Conservation (phyloP, 1,284 basidiomycete genomes). For the Ceraceosorus guamensis region DNA sequence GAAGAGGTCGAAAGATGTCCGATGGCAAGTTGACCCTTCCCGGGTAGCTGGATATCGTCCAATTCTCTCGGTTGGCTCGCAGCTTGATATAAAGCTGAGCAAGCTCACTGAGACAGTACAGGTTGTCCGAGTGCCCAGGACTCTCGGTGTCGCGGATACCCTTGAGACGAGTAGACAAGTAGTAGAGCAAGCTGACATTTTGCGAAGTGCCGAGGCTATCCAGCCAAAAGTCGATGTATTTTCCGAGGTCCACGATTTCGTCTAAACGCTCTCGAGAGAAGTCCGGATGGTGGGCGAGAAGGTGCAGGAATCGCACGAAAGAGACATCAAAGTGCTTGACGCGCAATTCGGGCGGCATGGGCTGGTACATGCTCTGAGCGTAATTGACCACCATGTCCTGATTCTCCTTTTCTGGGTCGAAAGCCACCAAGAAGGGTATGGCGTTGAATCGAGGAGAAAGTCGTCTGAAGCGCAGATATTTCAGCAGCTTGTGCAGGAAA, state of each 20-base stretch:
- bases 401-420: conserved; percentile 69
- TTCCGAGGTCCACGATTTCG: conserved; percentile 50
- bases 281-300: conserved; percentile 90
- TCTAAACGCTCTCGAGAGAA: conserved; percentile 67
- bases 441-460: conserved; percentile 69
- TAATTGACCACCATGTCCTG: conserved; percentile 25
- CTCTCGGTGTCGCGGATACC: conserved; percentile 65
- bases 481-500: conserved; percentile 69
- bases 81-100: conserved; percentile 76
- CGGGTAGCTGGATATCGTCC: conserved; percentile 72
- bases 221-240: conserved; percentile 79
- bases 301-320: conserved; percentile 75
- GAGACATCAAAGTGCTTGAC: conserved; percentile 61
- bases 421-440: conserved; percentile 76
- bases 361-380: conserved; percentile 7
- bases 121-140: conserved; percentile 53
- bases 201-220: conserved; percentile 66
- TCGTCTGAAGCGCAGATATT: conserved; percentile 59
- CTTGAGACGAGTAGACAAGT: conserved; percentile 75
- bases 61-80: conserved; percentile 61
- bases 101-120: conserved; percentile 82
- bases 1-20: conserved; percentile 62
- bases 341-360: conserved; percentile 14
- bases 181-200: conserved; percentile 69
- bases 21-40: conserved; percentile 70